Conservation (phyloP, 78 protist species). For the Pelomyxa schiedti region DNA sequence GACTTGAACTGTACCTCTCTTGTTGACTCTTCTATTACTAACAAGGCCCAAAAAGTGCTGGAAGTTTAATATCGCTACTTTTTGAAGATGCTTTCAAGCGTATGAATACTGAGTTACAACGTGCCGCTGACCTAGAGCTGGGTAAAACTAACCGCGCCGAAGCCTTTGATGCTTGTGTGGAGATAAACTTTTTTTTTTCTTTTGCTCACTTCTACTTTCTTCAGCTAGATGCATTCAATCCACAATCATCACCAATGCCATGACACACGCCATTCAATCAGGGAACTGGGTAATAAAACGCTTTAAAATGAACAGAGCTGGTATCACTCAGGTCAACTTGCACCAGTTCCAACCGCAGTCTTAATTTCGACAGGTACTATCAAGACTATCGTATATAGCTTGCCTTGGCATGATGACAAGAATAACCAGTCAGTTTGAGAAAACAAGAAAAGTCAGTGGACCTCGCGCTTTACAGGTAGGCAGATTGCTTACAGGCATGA, state of each 20-base stretch:
- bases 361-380: too few species aligned
- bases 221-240: constrained; percentile 5
- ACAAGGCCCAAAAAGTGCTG: constrained; percentile 30
- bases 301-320: constrained; percentile 90
- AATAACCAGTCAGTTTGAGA: constrained; percentile 93
- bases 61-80: constrained; percentile 73
- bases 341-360: too few species aligned
- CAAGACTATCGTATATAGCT: constrained; percentile 92
- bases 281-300: constrained; percentile 98
- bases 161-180: too few species aligned
- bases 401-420: constrained; percentile 98
- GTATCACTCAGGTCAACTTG: constrained; percentile 97
- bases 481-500: neutral
- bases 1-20: constrained; percentile 70
- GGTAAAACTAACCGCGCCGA: constrained; percentile 51
- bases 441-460: constrained; percentile 93
- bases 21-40: neutral
- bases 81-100: constrained; percentile 94
- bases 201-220: too few species aligned
- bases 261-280: constrained; percentile 78
- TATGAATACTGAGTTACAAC: constrained; percentile 62
- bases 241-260: constrained; percentile 73
- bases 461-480: constrained; percentile 68
- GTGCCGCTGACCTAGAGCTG: constrained; percentile 50
- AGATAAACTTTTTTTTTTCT: too few species aligned